phyloP scores from a whole-genome alignment of 2,329 filamentous ascomycete species.

The Dothistroma septosporum region DNA sequence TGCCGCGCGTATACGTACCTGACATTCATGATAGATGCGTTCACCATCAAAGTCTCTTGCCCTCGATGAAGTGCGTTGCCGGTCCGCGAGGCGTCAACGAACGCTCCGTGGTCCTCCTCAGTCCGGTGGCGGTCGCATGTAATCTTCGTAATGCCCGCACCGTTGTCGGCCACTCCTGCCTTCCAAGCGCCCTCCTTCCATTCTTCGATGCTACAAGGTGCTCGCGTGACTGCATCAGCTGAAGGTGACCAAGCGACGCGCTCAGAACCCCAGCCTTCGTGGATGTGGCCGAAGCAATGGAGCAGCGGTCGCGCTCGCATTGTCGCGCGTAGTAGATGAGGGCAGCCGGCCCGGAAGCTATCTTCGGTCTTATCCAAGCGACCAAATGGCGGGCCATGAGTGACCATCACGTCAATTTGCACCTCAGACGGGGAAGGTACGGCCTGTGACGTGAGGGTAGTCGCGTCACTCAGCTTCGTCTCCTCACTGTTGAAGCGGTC shows the following conservation, averaged over 20 bases:
- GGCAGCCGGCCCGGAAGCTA: constrained; percentile 39
- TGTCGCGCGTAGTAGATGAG: constrained; percentile 46
- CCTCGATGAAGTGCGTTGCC: constrained; percentile 40
- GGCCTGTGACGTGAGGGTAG: constrained; percentile 11
- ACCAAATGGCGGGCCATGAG: constrained; percentile 37
- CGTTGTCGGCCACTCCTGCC: constrained; percentile 6
- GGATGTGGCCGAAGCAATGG: constrained; percentile 59
- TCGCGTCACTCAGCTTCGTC: constrained; percentile 10
- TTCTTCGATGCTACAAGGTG: constrained; percentile 2
- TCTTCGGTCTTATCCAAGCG: constrained; percentile 27
- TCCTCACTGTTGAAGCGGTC: constrained; percentile 30
- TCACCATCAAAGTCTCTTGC: constrained; percentile 54
- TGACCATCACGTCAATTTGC: constrained; percentile 40
- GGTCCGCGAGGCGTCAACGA: constrained; percentile 26
- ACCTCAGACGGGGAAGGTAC: constrained; percentile 4
- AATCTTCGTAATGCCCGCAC: constrained; percentile 3
- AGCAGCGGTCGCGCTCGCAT: constrained; percentile 43
- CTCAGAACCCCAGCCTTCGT: constrained; percentile 57
- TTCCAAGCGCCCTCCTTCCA: constrained; percentile 14
- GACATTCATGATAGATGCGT: constrained; percentile 54
- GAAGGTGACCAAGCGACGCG: constrained; percentile 47
- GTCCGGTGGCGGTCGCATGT: constrained; percentile 18
- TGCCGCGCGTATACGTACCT: constrained; percentile 33
- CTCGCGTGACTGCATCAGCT: constrained; percentile 5
- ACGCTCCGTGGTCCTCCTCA: constrained; percentile 32